Evolutionary conservation across 2,329 filamentous ascomycete species (phyloP), one percentile per base, ranked within the genome.

Genomic region (Sclerotinia glacialis): DNA sequence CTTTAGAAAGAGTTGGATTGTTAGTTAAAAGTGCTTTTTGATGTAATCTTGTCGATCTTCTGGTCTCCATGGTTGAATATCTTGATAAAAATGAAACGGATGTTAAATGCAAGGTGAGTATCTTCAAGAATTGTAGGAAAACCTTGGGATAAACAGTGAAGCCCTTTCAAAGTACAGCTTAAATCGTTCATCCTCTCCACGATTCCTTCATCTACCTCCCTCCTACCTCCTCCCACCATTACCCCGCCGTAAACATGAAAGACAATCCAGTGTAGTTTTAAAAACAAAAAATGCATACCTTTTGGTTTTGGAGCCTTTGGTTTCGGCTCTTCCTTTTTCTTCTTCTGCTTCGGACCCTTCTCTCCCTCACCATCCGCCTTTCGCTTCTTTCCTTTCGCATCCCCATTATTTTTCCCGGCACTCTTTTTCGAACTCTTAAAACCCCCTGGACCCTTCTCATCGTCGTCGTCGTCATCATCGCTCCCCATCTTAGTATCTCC

Each of bases 291-390:
- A 64, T 42, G 64, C 68, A 67, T 79, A 87, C 86, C 92, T 82
- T 96, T 96, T 0, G 91, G 89, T 74, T 97, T 97, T 0, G 91
- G 85, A 0, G 85, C 83, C 78, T 96, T 96, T 26, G 88, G 83
- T 77, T 96, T 96, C 0, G 89, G 89, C 75, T 96, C 92, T 69
- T 97, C 92, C 80, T 96, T 96, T 82, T 96, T 96, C 82, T 96
- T 97, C 82, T 96, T 96, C 71, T 88, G 86, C 78, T 94, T 95
- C 0, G 90, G 89, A 21, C 86, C 90, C 79, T 95, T 95, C 64
- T 92, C 90, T n/a, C 86, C 84, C 72, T 93, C 89, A 9, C 81
- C 84, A 65, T 92, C 89, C 9, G 89, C 88, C 78, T 92, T 93
- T 67, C 89, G 83, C 79, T 93, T 93, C 82, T 93, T 93, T 58